phyloP scores from a whole-genome alignment of 495 filamentous ascomycete species.

The Xylaria intraflava region DNA sequence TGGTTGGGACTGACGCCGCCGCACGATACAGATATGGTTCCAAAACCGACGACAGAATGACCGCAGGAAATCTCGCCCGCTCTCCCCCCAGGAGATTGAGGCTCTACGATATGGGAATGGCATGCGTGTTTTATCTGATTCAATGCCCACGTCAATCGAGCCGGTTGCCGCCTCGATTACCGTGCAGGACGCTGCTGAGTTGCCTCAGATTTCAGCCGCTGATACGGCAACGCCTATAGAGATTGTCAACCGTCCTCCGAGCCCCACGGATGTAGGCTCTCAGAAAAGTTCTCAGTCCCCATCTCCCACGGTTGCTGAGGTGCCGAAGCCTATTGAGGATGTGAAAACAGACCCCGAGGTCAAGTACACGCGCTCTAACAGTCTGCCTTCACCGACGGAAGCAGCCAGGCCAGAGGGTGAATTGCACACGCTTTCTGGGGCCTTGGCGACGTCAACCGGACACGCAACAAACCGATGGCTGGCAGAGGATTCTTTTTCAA shows the following conservation, averaged over 20 bases:
- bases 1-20: conserved; percentile 15
- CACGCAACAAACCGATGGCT: conserved; percentile 38
- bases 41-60: conserved; percentile 95
- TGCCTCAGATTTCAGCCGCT: conserved; percentile 1
- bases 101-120: conserved; percentile 49
- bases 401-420: conserved; percentile 9
- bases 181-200: conserved; percentile 9
- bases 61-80: conserved; percentile 80
- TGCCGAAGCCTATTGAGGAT: not conserved
- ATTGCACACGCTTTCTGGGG: conserved; percentile 22
- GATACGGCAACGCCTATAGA: conserved; percentile 13
- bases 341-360: not conserved
- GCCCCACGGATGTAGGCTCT: conserved; percentile 11
- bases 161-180: conserved; percentile 18
- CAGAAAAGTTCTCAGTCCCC: conserved; percentile 16
- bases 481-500: conserved; percentile 29
- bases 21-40: conserved; percentile 83
- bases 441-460: conserved; percentile 28
- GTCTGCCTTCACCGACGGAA: conserved; percentile 14
- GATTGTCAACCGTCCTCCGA: conserved; percentile 3
- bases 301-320: conserved; percentile 9
- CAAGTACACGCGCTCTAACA: not conserved
- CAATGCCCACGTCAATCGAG: conserved; percentile 25
- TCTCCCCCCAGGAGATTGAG: conserved; percentile 73
- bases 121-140: conserved; percentile 46